Evolutionary conservation across 139 green algal species (phyloP), one percentile per base, ranked within the genome.

Genomic region (Volvox reticuliferus): DNA sequence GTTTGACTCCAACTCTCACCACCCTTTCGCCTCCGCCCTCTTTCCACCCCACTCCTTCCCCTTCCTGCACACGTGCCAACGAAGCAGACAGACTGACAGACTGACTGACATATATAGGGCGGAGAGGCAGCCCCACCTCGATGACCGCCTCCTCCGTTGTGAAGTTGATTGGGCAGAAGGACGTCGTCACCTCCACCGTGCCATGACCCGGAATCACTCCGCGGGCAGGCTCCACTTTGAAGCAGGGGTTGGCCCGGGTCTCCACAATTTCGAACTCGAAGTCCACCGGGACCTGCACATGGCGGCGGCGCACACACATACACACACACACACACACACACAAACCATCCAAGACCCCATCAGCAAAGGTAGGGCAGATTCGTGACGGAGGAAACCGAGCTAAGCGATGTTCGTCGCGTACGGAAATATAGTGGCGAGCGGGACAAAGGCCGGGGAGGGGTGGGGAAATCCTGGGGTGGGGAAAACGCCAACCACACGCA

Each of bases 211-310:
- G 92, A 26, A 96, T 89, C 30, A 95, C 86, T 6, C 94, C 94
- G 1, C 71, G 28, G 20, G 50, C 44, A 0, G 91, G 91, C 44
- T 89, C 63, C 67, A 95, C 84, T 33, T 75, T 82, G 91, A 96
- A 96, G 0, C 37, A 50, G 2, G 86, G 80, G 80, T 94, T 93
- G 28, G 91, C n/a, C 77, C 87, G 36, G 13, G 91, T 30, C 84
- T 88, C 63, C 21, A 68, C 69, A 35, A 96, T 91, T 62, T 92
- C 79, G 68, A 89, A 96, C 76, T 96, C 94, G 91, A 96, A 96
- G 22, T 95, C 92, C 24, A 95, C 91, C 5, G 93, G 93, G 17
- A 93, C 79, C 90, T 93, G 89, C 0, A 50, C 20, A 28, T 12
- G 21, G 18, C 24, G 65, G 21, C 6, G 65, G 32, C 2, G 9